Evolutionary conservation across 495 filamentous ascomycete species (phyloP).

Genomic region (Aspergillus biplanus): DNA sequence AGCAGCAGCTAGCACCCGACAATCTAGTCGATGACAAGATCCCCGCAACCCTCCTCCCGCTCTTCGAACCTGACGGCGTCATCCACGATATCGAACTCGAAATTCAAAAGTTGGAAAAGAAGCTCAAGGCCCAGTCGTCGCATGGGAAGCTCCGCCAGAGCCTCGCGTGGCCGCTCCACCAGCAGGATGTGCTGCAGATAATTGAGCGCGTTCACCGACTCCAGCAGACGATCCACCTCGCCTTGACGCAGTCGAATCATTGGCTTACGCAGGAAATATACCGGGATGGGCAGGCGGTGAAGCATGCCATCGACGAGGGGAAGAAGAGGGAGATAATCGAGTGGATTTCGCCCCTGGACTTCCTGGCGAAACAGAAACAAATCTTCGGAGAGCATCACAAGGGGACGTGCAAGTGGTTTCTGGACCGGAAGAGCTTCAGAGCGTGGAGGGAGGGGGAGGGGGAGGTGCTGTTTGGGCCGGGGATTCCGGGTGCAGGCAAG

Average conservation of each 20-base stretch:
- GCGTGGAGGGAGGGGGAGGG: slow-evolving; percentile 12
- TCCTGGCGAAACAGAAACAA: slow-evolving; percentile 19
- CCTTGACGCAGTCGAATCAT: slow-evolving; percentile 15
- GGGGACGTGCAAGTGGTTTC: slow-evolving; percentile 18
- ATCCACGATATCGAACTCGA: slow-evolving; percentile 13
- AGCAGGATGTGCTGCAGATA: slow-evolving; percentile 13
- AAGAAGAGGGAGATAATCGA: slow-evolving; percentile 16
- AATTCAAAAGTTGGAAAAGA: slow-evolving; percentile 5
- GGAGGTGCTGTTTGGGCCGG: slow-evolving; percentile 11
- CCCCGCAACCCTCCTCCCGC: slow-evolving; percentile 6
- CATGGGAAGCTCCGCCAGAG: slow-evolving; percentile 9
- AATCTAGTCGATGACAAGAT: slow-evolving; percentile 9
- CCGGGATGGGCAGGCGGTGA: slow-evolving; percentile 8
- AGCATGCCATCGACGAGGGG: slow-evolving; percentile 13
- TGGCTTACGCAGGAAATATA: slow-evolving; percentile 8
- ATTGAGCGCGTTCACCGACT: slow-evolving; percentile 12
- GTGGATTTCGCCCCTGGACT: slow-evolving; percentile 17
- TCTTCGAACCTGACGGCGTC: slow-evolving; percentile 13
- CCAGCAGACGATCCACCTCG: slow-evolving; percentile 9
- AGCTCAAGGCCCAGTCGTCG: background rate
- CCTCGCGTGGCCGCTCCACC: slow-evolving; percentile 15
- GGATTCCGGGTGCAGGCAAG: slow-evolving; percentile 16
- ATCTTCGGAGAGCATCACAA: slow-evolving; percentile 16
- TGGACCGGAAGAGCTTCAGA: slow-evolving; percentile 6
- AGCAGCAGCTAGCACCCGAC: slow-evolving; percentile 13